phyloP scores from a whole-genome alignment of 2,329 filamentous ascomycete species.

The Fusarium stilboides region DNA sequence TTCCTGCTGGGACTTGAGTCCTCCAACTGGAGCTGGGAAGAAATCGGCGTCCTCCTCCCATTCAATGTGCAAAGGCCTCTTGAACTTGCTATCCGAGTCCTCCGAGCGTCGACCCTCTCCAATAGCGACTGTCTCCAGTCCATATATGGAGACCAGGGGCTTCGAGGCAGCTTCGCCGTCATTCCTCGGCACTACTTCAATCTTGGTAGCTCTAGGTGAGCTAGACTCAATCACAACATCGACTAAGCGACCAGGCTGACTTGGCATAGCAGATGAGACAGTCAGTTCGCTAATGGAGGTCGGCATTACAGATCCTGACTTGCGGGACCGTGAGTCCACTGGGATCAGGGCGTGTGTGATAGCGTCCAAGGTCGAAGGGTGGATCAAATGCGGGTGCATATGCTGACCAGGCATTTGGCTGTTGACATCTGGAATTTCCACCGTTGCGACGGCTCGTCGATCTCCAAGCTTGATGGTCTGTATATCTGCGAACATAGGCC shows the following conservation, averaged over 20 bases:
- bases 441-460: constrained; percentile 6
- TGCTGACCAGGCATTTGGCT: constrained; percentile 44
- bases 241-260: background rate
- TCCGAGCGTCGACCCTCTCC: background rate
- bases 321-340: constrained; percentile 15
- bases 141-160: background rate
- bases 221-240: background rate
- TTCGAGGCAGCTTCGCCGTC: background rate
- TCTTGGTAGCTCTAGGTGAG: background rate
- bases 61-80: background rate
- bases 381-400: constrained; percentile 52
- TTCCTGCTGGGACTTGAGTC: background rate
- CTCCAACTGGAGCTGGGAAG: background rate
- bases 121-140: background rate
- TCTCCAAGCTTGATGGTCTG: constrained; percentile 21
- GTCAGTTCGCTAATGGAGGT: constrained; percentile 28
- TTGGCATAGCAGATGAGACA: background rate
- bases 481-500: constrained; percentile 22
- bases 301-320: constrained; percentile 31
- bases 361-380: constrained; percentile 55
- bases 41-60: background rate
- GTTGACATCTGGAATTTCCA: constrained; percentile 26
- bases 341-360: constrained; percentile 50
- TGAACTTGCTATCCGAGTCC: background rate
- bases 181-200: background rate